A percentile compares a stretch with the other conserved stretches of the same genome.
phyloP scores from a whole-genome alignment of 805 yeast species.

The Naumovozyma baii region DNA sequence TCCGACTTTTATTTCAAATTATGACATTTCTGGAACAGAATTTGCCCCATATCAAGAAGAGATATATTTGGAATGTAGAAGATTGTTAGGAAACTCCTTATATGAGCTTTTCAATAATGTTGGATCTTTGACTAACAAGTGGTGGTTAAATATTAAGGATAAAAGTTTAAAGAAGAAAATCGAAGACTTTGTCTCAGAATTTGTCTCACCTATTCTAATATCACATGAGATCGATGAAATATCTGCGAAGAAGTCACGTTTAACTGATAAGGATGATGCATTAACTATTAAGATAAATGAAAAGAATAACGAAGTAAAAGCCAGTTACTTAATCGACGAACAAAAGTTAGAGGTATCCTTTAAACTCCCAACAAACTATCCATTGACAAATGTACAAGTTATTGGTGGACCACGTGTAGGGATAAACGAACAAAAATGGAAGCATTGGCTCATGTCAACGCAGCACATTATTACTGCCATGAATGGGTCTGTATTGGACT shows the following conservation, averaged over 20 bases:
- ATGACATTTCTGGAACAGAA: conserved; percentile 10
- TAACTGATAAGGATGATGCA: conserved; percentile 32
- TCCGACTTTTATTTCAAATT: conserved; percentile 16
- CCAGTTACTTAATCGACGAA: conserved; percentile 73
- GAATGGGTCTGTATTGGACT: conserved; percentile 49
- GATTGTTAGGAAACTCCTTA: conserved; percentile 19
- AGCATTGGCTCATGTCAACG: conserved; percentile 88
- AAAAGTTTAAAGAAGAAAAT: conserved; percentile 50
- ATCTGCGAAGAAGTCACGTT: conserved; percentile 31
- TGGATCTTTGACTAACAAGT: conserved; percentile 32
- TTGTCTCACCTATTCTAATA: conserved; percentile 57
- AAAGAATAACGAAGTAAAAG: conserved; percentile 56
- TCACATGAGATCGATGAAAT: conserved; percentile 47
- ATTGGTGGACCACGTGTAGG: conserved; percentile 76
- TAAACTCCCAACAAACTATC: conserved; percentile 64
- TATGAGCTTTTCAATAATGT: conserved; percentile 23
- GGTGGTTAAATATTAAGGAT: conserved; percentile 67
- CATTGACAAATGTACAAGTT: conserved; percentile 64
- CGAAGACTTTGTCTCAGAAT: conserved; percentile 51
- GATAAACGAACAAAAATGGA: conserved; percentile 86
- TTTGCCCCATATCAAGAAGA: conserved; percentile 22
- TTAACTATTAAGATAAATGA: conserved; percentile 52
- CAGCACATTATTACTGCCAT: conserved; percentile 71
- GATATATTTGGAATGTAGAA: conserved; percentile 22
- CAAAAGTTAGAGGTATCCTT: conserved; percentile 75